Percentiles rank a stretch among this genome's conserved stretches.
Conservation (phyloP, 2,329 filamentous ascomycete species). For the Lasiodiplodia theobromae region DNA sequence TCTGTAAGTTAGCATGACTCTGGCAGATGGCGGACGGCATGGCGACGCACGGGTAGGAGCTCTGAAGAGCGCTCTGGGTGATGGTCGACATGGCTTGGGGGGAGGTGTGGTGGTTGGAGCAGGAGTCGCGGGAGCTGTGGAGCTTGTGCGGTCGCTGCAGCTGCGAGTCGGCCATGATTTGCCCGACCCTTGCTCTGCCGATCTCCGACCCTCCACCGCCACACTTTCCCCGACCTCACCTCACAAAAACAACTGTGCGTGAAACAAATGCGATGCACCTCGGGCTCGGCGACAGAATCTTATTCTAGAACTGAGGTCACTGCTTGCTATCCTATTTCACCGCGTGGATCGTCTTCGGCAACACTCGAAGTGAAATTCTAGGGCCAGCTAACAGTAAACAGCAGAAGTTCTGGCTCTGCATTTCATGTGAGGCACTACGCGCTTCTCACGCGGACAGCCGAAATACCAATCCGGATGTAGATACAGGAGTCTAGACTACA, state of each 20-base stretch:
- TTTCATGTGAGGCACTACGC: no score
- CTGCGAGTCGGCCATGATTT: neutral
- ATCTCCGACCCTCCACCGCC: neutral
- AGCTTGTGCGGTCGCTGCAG: conserved; percentile 7
- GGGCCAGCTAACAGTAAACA: no score
- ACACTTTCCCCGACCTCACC: neutral
- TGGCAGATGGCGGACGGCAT: conserved; percentile 16
- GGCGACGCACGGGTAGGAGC: conserved; percentile 68
- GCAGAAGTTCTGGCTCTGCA: no score
- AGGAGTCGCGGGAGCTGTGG: conserved; percentile 19
- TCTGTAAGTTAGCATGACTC: conserved; percentile 2
- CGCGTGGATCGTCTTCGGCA: no score
- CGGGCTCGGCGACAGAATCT: neutral
- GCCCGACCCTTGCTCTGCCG: conserved; percentile 1
- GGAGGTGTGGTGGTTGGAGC: neutral
- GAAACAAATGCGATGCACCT: neutral
- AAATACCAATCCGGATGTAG: no score
- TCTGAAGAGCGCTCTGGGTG: conserved; percentile 76
- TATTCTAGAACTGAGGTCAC: neutral
- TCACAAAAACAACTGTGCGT: neutral
- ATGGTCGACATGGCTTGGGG: conserved; percentile 76
- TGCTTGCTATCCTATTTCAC: no score
- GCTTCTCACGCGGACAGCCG: no score
- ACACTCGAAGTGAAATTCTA: no score
- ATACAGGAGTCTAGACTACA: no score